Percentiles rank a stretch among this genome's conserved stretches.
Conservation (phyloP, 306 rosid species). For the Prunus kanzakura region DNA sequence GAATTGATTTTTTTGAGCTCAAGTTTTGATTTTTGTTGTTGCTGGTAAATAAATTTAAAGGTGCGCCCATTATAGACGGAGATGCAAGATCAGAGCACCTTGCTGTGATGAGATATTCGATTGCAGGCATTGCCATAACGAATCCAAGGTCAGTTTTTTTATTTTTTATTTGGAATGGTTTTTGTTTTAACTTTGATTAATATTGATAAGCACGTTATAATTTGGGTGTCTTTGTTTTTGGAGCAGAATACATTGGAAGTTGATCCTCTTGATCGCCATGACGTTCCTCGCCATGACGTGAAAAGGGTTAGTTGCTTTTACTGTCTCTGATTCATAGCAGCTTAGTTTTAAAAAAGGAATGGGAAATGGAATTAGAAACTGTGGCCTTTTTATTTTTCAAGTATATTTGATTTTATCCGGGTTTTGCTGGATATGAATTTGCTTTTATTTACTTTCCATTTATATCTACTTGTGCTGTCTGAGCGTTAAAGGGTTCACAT, state of each 20-base stretch:
- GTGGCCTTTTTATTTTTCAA: background rate
- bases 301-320: constrained; percentile 40
- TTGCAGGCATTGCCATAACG: constrained; percentile 55
- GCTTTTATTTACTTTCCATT: background rate
- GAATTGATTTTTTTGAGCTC: background rate
- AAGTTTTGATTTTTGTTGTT: background rate
- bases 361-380: background rate
- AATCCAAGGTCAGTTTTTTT: constrained; percentile 30
- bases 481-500: background rate
- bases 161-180: background rate
- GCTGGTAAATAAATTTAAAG: background rate
- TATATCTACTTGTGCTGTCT: background rate
- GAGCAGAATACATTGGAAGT: constrained; percentile 60
- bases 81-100: constrained; percentile 53
- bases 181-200: background rate
- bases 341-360: background rate
- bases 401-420: background rate
- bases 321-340: background rate
- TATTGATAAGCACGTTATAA: background rate
- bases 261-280: constrained; percentile 54
- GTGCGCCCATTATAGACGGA: constrained; percentile 46
- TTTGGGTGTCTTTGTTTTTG: constrained; percentile 5
- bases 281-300: constrained; percentile 75
- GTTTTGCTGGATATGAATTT: background rate
- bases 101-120: constrained; percentile 47